Percentiles rank a stretch among this genome's conserved stretches.
Evolutionary conservation across 2,329 filamentous ascomycete genomes (phyloP).

Genomic region (Neoarthrinium moseri): DNA sequence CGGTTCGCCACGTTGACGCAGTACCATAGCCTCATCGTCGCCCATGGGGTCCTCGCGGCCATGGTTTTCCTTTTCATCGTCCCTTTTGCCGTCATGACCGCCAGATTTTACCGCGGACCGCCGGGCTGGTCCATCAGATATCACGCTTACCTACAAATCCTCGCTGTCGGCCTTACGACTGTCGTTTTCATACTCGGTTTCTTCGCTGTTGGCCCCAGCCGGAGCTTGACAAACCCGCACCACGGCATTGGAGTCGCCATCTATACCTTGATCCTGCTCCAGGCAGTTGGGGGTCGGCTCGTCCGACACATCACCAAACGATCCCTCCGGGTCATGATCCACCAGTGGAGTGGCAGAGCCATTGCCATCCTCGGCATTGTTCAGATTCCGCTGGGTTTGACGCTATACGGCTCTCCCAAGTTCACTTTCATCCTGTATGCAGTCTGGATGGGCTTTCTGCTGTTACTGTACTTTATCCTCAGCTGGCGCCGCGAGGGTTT

Average conservation of each 20-base stretch:
- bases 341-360: slow-evolving; percentile 82
- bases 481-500: slow-evolving; percentile 65
- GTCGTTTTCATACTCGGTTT: slow-evolving; percentile 74
- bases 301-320: slow-evolving; percentile 52
- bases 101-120: slow-evolving; percentile 66
- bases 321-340: slow-evolving; percentile 61
- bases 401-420: slow-evolving; percentile 87
- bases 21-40: slow-evolving; percentile 70
- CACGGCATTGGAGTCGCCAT: slow-evolving; percentile 81
- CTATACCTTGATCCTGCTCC: slow-evolving; percentile 70
- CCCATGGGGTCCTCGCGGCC: slow-evolving; percentile 70
- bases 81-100: slow-evolving; percentile 71
- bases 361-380: slow-evolving; percentile 79
- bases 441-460: slow-evolving; percentile 70
- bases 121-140: slow-evolving; percentile 62
- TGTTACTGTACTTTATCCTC: slow-evolving; percentile 77
- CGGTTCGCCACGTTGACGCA: slow-evolving; percentile 67
- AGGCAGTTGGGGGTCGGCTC: slow-evolving; percentile 67
- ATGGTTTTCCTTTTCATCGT: slow-evolving; percentile 74
- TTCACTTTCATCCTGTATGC: slow-evolving; percentile 83
- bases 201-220: slow-evolving; percentile 71
- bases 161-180: slow-evolving; percentile 66
- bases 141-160: slow-evolving; percentile 73
- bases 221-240: slow-evolving; percentile 77
- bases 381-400: slow-evolving; percentile 85